Evolutionary conservation across 129 eudicot genomes (phyloP), one percentile per base, ranked within the genome.

Genomic region (Helianthus annuus): DNA sequence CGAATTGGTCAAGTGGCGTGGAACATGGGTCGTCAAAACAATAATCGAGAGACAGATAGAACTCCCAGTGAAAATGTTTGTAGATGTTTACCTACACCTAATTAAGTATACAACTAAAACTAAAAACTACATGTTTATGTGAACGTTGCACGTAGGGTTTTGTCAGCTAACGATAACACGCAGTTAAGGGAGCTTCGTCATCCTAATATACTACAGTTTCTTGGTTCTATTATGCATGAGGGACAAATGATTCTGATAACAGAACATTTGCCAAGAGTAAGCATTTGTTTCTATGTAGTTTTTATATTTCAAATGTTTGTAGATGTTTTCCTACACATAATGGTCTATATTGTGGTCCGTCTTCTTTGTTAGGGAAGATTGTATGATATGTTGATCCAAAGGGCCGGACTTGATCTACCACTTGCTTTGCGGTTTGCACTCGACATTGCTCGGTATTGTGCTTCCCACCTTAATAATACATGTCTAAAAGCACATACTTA

Each of bases 11-110:
- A 87, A 84, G 74, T 87, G 93, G 93, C 89, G 87, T 8, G 89
- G 89, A 84, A 87, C 93, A 5, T 84, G 93, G 89, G 93, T 87
- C 69, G 87, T 87, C 34, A 84, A 87, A 71, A 87, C 93, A 73
- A 78, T 84, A 60, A 82, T 87, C 56, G 70, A 78, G 52, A 82
- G 93, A 71, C 87, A 87, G 17, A 84, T 87, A 72, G 57, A 74
- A 60, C 80, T 76, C 71, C 92, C 86, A 7, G 92, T 78, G 68
- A 87, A 79, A 82, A 83, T 83, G 92, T 84, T 19, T 59, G 86
- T 24, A 15, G 5, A 63, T 77, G 17, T 40, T 51, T 70, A 69
- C 48, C 4, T 55, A 15, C 44, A 6, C 32, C 32, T 16, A 6
- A n/a, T 62, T 11, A 22, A 13, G 39, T 77, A 64, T 48, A 60